Percentiles rank a stretch among this genome's conserved stretches.
Conservation (phyloP, 192 early-diverging fungal genomes). For the Coemansia nantahalensis region DNA sequence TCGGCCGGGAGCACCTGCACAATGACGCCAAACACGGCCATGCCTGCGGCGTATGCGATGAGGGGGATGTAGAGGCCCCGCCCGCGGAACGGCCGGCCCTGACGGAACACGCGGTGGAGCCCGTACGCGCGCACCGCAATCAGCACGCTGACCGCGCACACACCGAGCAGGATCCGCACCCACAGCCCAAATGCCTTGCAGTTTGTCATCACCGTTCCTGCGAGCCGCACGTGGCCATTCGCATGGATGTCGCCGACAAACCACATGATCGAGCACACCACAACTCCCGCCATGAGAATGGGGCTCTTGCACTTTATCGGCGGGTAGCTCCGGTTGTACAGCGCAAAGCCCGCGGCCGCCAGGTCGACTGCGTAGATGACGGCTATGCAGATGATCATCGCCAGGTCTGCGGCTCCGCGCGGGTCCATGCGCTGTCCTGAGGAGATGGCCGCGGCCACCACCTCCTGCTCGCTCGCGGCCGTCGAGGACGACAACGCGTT, state of each 20-base stretch:
- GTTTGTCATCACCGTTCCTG: slow-evolving; percentile 7
- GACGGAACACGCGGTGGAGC: slow-evolving; percentile 30
- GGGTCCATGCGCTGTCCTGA: slow-evolving; percentile 14
- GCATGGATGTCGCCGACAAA: slow-evolving; percentile 30
- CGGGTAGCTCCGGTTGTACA: slow-evolving; percentile 37
- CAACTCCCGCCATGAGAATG: slow-evolving; percentile 16
- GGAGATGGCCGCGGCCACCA: slow-evolving; percentile 3
- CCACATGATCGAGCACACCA: slow-evolving; percentile 14
- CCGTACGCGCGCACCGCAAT: slow-evolving; percentile 30
- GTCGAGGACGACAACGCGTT: slow-evolving; percentile 22
- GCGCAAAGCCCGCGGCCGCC: slow-evolving; percentile 13
- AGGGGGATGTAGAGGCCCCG: slow-evolving; percentile 32
- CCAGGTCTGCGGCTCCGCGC: slow-evolving; percentile 16
- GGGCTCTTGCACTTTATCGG: slow-evolving; percentile 46
- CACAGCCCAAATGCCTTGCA: slow-evolving; percentile 45
- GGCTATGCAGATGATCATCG: slow-evolving; percentile 13
- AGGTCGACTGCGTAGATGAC: slow-evolving; percentile 16
- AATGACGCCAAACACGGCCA: slow-evolving; percentile 28
- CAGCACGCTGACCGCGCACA: slow-evolving; percentile 20
- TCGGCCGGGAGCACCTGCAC: slow-evolving; percentile 10
- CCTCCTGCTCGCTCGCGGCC: slow-evolving; percentile 16
- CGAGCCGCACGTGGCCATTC: slow-evolving; percentile 29
- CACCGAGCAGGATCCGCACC: slow-evolving; percentile 39
- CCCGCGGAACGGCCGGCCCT: slow-evolving; percentile 26
- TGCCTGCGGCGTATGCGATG: slow-evolving; percentile 3